A percentile compares a stretch with the other conserved stretches of the same genome.
Conservation (phyloP, 148 eudicot genomes). For the Rhododendron mucronatum region DNA sequence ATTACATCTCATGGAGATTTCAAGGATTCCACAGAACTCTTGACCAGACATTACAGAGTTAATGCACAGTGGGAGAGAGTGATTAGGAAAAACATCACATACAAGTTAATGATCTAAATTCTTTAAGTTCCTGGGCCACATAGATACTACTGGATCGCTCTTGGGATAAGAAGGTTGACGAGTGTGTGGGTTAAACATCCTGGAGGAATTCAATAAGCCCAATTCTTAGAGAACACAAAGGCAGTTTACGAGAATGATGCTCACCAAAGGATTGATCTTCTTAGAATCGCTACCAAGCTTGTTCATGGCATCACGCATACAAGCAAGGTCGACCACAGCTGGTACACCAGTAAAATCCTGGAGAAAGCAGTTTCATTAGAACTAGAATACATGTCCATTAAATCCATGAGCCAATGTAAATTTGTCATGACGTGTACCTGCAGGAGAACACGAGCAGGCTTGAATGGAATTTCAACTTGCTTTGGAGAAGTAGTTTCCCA, state of each 20-base stretch:
- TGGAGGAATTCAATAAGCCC: background rate
- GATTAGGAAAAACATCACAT: background rate
- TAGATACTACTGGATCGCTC: background rate
- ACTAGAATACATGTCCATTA: background rate
- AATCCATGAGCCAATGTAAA: background rate
- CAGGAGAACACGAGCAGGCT: conserved; percentile 68
- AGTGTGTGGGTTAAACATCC: background rate
- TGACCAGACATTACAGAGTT: background rate
- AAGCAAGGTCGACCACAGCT: conserved; percentile 59
- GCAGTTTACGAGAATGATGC: conserved; percentile 6
- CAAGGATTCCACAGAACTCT: background rate
- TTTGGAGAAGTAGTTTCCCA: conserved; percentile 62
- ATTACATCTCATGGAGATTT: background rate
- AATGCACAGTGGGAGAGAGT: background rate
- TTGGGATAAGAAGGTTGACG: background rate
- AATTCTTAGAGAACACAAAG: background rate
- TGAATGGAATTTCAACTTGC: conserved; percentile 66
- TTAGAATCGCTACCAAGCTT: conserved; percentile 57
- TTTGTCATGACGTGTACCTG: conserved; percentile 33
- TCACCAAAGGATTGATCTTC: conserved; percentile 64
- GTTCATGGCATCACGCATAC: conserved; percentile 72
- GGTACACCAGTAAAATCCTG: conserved; percentile 73
- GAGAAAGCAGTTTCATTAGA: conserved; percentile 4
- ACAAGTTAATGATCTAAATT: background rate
- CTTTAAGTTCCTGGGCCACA: background rate